Evolutionary conservation across 2,329 filamentous ascomycete genomes (phyloP), one percentile per base, ranked within the genome.

Genomic region (Pseudogymnoascus sp.): DNA sequence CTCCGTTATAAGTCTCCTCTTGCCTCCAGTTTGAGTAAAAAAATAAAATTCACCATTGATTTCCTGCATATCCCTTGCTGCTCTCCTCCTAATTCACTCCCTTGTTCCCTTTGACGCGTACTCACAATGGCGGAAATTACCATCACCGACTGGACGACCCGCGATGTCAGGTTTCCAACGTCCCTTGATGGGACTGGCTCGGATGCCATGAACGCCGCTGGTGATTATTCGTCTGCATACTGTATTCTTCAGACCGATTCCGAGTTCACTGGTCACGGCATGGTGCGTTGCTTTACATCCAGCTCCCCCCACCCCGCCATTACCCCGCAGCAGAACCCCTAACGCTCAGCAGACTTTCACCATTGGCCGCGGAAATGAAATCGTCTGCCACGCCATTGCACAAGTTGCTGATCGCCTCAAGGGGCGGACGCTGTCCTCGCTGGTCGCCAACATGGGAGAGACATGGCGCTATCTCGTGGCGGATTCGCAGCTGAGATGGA

Each of bases 181-280:
- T 96, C 92, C 42, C 86, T 97, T 65, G 91, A 96, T 78, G 95
- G 93, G 79, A 96, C 91, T n/a, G 92, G 92, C 71, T 96, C 91
- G 7, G 93, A 97, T 83, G 93, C 91, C 72, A 97, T 96, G 93
- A 96, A 97, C 73, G 89, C 90, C 2, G 91, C 92, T 2, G 90
- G 91, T 66, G 91, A 96, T 77, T 96, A 96, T 78, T 96, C 91
- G 1, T 83, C 92, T 11, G 92, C 93, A n/a, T 97, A 96, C 80
- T 96, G 91, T 75, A 93, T 96, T 71, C 79, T 97, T 59, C 80
- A 91, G 73, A 96, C 92, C 0, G 88, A 96, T 73, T 87, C 88
- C 0, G 73, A 82, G 10, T 82, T 82, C 72, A 81, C 82, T 1
- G 90, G 90, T 13, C 90, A 95, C 72, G 90, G 90, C 71, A 93